Conservation (phyloP, 345 rosid species). For the Salix suchowensis region DNA sequence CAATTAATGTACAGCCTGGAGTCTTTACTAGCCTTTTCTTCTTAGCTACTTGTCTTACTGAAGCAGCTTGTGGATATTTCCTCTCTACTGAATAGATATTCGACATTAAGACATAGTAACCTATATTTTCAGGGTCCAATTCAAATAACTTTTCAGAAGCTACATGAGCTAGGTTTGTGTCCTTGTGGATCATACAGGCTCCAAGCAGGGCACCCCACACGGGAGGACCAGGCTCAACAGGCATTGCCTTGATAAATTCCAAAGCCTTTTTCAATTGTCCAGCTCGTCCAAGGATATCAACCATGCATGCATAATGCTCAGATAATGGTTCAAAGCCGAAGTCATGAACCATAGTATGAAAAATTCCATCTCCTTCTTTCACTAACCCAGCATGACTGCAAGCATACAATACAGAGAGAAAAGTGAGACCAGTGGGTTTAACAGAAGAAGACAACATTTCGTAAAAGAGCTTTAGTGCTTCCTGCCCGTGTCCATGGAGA, state of each 20-base stretch:
- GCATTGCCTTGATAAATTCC: conserved; percentile 54
- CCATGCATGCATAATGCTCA: conserved; percentile 78
- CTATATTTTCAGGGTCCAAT: conserved; percentile 62
- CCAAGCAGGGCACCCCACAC: conserved; percentile 74
- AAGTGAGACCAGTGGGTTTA: conserved; percentile 56
- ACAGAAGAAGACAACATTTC: conserved; percentile 49
- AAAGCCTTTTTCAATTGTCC: conserved; percentile 65
- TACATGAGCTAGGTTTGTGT: conserved; percentile 50
- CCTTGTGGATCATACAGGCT: conserved; percentile 75
- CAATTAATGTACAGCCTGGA: conserved; percentile 77
- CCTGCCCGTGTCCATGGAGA: conserved; percentile 73
- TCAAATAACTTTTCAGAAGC: conserved; percentile 63
- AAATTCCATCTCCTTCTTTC: conserved; percentile 58
- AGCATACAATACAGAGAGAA: conserved; percentile 67
- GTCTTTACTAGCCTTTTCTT: conserved; percentile 54
- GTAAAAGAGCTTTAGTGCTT: conserved; percentile 51
- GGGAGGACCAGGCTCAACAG: conserved; percentile 53
- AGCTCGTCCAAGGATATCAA: conserved; percentile 76
- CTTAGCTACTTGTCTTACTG: conserved; percentile 58
- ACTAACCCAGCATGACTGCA: conserved; percentile 86
- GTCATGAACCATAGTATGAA: conserved; percentile 52
- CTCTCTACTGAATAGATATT: conserved; percentile 63
- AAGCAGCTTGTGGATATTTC: conserved; percentile 66
- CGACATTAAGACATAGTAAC: conserved; percentile 62
- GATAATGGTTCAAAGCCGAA: conserved; percentile 52